phyloP scores from a whole-genome alignment of 1,139 yeast species.

The Wickerhamomyces sp. region DNA sequence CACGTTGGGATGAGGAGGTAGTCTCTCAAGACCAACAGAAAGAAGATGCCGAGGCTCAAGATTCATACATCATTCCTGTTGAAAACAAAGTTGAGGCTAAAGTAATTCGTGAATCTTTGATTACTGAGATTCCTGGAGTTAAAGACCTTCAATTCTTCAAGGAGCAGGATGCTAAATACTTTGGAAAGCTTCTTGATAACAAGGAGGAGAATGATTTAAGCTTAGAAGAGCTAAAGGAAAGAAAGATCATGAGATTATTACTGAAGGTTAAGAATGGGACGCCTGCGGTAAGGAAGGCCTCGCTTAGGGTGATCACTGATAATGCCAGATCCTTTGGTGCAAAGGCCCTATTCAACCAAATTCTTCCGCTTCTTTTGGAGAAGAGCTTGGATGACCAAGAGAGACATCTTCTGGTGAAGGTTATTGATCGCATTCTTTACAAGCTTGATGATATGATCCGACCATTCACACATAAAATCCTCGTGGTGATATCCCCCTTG shows the following conservation, averaged over 20 bases:
- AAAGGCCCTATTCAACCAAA: conserved; percentile 56
- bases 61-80: conserved; percentile 29
- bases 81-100: conserved; percentile 22
- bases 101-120: conserved; percentile 30
- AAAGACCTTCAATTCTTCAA: conserved; percentile 62
- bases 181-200: conserved; percentile 52
- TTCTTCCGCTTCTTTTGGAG: conserved; percentile 73
- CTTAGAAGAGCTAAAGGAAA: conserved; percentile 52
- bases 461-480: conserved; percentile 70
- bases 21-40: conserved; percentile 24
- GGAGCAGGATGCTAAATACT: conserved; percentile 67
- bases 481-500: conserved; percentile 74
- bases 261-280: conserved; percentile 76
- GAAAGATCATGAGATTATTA: conserved; percentile 58
- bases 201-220: conserved; percentile 34
- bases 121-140: conserved; percentile 60
- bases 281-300: conserved; percentile 60
- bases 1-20: conserved; percentile 21
- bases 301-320: conserved; percentile 65
- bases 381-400: conserved; percentile 76
- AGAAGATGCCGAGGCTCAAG: conserved; percentile 7
- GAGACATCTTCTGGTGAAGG: conserved; percentile 74
- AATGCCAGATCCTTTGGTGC: conserved; percentile 68
- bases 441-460: conserved; percentile 60
- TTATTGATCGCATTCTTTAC: conserved; percentile 63